Conservation (phyloP, 495 filamentous ascomycete species). For the Penicillium longicatenatum region DNA sequence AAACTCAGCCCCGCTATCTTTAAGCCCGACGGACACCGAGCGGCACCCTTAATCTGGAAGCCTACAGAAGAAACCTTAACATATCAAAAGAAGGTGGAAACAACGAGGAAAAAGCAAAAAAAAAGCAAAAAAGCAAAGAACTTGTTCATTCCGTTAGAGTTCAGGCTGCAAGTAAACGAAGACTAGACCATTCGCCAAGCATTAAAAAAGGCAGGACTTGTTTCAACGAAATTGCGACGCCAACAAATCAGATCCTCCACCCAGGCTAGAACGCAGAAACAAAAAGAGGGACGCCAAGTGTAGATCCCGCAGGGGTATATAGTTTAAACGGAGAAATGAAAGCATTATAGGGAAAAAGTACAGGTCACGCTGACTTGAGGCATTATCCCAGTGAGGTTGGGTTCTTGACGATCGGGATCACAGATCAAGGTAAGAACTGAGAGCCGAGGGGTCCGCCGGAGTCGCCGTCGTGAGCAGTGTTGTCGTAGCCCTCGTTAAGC, state of each 20-base stretch:
- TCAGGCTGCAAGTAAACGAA: not conserved
- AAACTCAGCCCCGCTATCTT: conserved; percentile 18
- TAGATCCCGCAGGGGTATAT: conserved; percentile 28
- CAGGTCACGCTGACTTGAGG: conserved; percentile 9
- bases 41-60: conserved; percentile 13
- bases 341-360: conserved; percentile 10
- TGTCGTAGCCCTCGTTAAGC: conserved; percentile 49
- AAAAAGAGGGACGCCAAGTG: conserved; percentile 16
- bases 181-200: not conserved
- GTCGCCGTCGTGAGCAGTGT: conserved; percentile 28
- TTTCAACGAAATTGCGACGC: conserved; percentile 23
- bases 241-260: conserved; percentile 8
- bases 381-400: not conserved
- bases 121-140: not conserved
- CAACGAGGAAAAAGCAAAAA: not conserved
- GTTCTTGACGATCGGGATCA: not conserved
- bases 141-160: not conserved
- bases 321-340: conserved; percentile 16
- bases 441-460: conserved; percentile 23
- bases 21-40: conserved; percentile 29
- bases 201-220: conserved; percentile 12
- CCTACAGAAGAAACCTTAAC: conserved; percentile 1
- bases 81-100: not conserved
- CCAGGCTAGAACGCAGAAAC: not conserved
- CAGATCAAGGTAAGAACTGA: conserved; percentile 23